Evolutionary conservation across 805 yeast species (phyloP).

Genomic region (Lachancea nothofagi): DNA sequence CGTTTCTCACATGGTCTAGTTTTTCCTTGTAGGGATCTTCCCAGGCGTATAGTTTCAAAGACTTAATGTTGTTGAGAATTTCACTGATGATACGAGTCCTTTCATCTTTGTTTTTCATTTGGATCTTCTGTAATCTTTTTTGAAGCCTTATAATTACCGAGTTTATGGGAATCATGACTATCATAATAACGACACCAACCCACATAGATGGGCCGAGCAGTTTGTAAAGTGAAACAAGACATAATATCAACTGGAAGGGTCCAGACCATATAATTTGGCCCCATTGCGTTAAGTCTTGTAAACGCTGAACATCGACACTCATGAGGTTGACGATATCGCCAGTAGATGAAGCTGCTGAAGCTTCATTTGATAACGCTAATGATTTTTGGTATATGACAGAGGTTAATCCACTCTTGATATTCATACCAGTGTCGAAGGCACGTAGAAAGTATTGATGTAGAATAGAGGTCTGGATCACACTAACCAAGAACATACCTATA

Average conservation of each 20-base stretch:
- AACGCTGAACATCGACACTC: conserved; percentile 89
- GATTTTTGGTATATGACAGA: conserved; percentile 66
- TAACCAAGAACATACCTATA: conserved; percentile 64
- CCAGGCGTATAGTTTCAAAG: conserved; percentile 94
- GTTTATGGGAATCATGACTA: conserved; percentile 75
- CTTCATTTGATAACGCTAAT: conserved; percentile 62
- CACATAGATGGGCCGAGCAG: conserved; percentile 88
- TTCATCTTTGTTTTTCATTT: conserved; percentile 87
- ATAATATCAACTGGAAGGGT: conserved; percentile 77
- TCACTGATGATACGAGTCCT: conserved; percentile 87
- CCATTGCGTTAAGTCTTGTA: conserved; percentile 76
- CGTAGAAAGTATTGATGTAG: conserved; percentile 76
- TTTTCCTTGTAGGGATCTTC: conserved; percentile 76
- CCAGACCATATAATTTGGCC: conserved; percentile 86
- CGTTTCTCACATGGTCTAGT: conserved; percentile 77
- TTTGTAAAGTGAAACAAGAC: conserved; percentile 66
- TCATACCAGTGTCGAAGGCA: conserved; percentile 71
- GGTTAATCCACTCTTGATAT: conserved; percentile 62
- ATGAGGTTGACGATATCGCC: conserved; percentile 93
- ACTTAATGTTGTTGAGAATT: conserved; percentile 84
- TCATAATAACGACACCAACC: conserved; percentile 83
- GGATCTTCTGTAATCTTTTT: conserved; percentile 69
- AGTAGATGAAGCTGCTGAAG: conserved; percentile 64
- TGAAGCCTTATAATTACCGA: conserved; percentile 61
- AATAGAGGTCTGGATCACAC: conserved; percentile 70